These are phyloP conservation scores for Penicillium sp. DNA, from an alignment of 2,329 filamentous ascomycete genomes.

Conservation along the genomic window DNA sequence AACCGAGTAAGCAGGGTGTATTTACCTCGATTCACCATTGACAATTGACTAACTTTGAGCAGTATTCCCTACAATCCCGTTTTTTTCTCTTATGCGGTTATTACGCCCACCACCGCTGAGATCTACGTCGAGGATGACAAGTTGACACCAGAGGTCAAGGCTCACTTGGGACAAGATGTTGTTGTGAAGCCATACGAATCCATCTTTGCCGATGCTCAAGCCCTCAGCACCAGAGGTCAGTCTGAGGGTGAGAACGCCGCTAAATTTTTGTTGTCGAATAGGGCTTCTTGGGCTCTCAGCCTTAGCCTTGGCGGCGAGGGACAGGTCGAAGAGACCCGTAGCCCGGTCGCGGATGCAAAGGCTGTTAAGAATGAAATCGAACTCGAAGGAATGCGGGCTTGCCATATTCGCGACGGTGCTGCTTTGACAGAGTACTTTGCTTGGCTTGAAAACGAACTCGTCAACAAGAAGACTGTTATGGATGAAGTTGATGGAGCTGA, in stretches of 20 bases:
- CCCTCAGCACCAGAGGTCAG: constrained; percentile 53
- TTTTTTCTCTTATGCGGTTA: constrained; percentile 92
- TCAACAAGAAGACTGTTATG: constrained; percentile 67
- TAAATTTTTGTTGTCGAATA: constrained; percentile 84
- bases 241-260: constrained; percentile 39
- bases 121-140: constrained; percentile 84
- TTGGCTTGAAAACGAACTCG: constrained; percentile 88
- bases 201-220: constrained; percentile 75
- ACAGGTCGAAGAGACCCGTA: constrained; percentile 80
- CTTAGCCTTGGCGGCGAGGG: constrained; percentile 81
- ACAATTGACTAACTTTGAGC: constrained; percentile 5
- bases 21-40: not conserved
- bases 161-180: constrained; percentile 69
- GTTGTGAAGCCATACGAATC: constrained; percentile 75
- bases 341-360: constrained; percentile 85
- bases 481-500: constrained; percentile 92
- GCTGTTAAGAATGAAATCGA: constrained; percentile 91
- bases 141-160: constrained; percentile 64
- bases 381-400: constrained; percentile 86
- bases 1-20: constrained; percentile 60
- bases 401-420: constrained; percentile 89
- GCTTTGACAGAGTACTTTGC: constrained; percentile 91
- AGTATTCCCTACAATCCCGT: constrained; percentile 95
- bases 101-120: constrained; percentile 72
- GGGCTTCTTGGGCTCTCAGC: constrained; percentile 89